Evolutionary conservation across 2,329 filamentous ascomycete genomes (phyloP), one percentile per base, ranked within the genome.

Genomic region (Colletotrichum sp.): DNA sequence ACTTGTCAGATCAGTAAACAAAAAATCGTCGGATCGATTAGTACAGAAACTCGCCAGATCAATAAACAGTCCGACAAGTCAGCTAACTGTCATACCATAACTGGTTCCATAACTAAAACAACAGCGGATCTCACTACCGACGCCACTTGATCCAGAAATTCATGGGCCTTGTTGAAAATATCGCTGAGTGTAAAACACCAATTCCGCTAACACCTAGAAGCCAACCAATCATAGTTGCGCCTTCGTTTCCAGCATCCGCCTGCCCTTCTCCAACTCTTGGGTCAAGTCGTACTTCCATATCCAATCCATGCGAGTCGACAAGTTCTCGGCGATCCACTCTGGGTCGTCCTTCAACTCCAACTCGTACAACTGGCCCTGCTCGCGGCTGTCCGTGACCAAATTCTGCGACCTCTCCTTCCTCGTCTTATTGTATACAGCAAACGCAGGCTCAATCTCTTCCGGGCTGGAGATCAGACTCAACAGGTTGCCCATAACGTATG

Each of bases 401-500:
- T 52, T 21, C 63, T 75, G 73, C 9, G 73, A 69, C 18, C 73
- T 58, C 43, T 75, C 73, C 13, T 8, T 57, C 2, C 73, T 34
- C 15, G 48, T 73, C 43, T 65, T 64, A 36, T 79, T 74, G 43
- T 76, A 80, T 3, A 71, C 73, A 15, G 63, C 38, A 13, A 80
- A 78, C 2, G 78, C 78, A 6, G 26, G 6, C 12, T 77, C 67
- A 2, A 80, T 55, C 6, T 79, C 71, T 3, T 64, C 48, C 0
- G 72, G 21, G 6, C 52, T 61, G 8, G 34, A 24, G 6, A 76
- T 38, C 16, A 68, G 6, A 5, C 43, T 65, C 34, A 76, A 12
- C 13, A 75, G 32, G 13, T 64, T 76, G 10, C 78, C 78, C 3
- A 82, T 77, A 3, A 81, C 68, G n/a, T 77, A 77, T 3, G 78